Percentiles rank a stretch among this genome's conserved stretches.
Conservation (phyloP, 768 basidiomycete species). For the Auricularia cornea region DNA sequence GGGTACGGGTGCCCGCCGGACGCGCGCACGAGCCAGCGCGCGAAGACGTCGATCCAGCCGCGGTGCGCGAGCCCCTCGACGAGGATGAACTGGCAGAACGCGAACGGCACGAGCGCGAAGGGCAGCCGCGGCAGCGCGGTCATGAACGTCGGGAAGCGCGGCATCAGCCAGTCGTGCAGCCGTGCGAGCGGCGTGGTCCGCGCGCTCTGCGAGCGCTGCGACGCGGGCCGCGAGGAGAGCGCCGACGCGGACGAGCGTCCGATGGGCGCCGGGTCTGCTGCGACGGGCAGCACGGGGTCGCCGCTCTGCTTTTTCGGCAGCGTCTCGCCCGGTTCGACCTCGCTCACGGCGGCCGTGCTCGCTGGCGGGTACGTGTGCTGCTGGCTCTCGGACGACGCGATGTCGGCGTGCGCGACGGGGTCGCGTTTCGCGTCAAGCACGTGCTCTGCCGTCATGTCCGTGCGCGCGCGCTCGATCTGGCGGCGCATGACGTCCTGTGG, state of each 20-base stretch:
- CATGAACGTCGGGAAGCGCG: constrained; percentile 61
- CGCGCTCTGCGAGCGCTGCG: not conserved
- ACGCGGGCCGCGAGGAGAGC: not conserved
- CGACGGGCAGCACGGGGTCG: not conserved
- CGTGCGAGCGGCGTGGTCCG: constrained; percentile 2
- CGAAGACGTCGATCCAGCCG: constrained; percentile 86
- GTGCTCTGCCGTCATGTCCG: not conserved
- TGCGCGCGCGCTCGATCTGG: not conserved
- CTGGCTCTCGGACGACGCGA: not conserved
- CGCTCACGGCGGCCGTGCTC: too few relatives aligned
- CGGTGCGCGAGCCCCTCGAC: constrained; percentile 73
- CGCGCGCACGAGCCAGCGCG: constrained; percentile 45
- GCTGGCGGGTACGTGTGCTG: not conserved
- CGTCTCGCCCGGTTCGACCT: not conserved
- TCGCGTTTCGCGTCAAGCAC: not conserved
- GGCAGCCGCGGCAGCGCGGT: constrained; percentile 63
- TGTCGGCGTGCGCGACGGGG: not conserved
- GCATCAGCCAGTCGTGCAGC: constrained; percentile 4
- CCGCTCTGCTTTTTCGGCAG: not conserved
- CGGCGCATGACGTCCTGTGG: not conserved
- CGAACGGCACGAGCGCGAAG: constrained; percentile 78
- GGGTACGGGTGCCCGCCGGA: constrained; percentile 36
- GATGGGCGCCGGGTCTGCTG: not conserved
- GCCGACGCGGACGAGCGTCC: not conserved
- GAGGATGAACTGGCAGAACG: constrained; percentile 91